Evolutionary conservation across 257 asterid species (phyloP).

Genomic region (Osmanthus fragrans): DNA sequence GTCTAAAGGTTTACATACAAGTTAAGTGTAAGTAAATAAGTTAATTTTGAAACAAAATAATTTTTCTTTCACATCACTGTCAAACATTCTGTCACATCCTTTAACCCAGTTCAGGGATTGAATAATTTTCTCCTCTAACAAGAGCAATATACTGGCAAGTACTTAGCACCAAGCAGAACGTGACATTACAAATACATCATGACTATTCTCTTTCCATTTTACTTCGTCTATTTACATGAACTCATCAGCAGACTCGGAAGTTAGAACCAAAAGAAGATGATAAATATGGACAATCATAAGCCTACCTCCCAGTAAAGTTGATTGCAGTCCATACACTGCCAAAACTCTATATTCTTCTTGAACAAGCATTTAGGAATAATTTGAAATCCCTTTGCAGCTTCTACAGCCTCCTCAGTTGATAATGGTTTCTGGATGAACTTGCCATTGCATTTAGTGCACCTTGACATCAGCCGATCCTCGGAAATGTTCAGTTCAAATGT

Average conservation of each 20-base stretch:
- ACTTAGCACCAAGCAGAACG: not conserved
- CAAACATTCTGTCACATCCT: too few relatives aligned
- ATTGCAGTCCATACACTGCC: conserved; percentile 95
- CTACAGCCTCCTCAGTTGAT: conserved; percentile 87
- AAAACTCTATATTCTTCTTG: conserved; percentile 73
- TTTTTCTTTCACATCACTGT: too few relatives aligned
- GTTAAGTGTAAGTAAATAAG: too few relatives aligned
- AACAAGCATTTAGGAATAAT: conserved; percentile 90
- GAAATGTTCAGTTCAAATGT: conserved; percentile 68
- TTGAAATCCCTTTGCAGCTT: conserved; percentile 94
- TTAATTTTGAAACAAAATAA: too few relatives aligned
- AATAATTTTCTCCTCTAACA: not conserved
- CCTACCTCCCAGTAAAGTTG: conserved; percentile 83
- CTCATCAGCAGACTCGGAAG: not conserved
- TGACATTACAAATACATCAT: not conserved
- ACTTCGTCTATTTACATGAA: not conserved
- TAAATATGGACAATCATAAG: too few relatives aligned
- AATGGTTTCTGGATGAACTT: conserved; percentile 88
- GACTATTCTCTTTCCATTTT: too few relatives aligned
- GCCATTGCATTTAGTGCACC: conserved; percentile 96
- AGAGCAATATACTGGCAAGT: not conserved
- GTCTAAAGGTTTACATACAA: too few relatives aligned
- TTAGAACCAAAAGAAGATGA: not conserved
- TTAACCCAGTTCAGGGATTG: not conserved
- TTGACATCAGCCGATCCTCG: conserved; percentile 83